Evolutionary conservation across 1,284 basidiomycete species (phyloP).

Genomic region (Malassezia globosa): DNA sequence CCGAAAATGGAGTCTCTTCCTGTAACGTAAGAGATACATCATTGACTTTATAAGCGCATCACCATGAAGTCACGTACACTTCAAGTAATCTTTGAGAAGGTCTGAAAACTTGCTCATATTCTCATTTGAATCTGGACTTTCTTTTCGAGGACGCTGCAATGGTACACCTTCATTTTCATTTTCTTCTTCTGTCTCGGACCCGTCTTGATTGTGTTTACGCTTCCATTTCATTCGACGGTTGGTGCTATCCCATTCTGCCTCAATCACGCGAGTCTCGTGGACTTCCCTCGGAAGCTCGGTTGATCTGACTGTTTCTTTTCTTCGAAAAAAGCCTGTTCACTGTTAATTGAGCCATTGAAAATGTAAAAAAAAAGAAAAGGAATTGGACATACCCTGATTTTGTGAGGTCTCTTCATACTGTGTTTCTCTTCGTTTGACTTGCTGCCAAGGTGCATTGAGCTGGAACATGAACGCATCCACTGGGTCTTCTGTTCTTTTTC

Average conservation of each 20-base stretch:
- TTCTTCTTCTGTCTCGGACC: background rate
- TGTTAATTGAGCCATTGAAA: background rate
- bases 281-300: background rate
- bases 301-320: conserved; percentile 26
- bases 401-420: too few relatives aligned
- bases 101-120: conserved; percentile 9
- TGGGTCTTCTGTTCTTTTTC: conserved; percentile 35
- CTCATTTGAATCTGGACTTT: conserved; percentile 22
- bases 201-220: conserved; percentile 6
- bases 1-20: background rate
- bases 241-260: conserved; percentile 9
- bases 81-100: conserved; percentile 11
- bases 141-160: conserved; percentile 9
- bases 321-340: conserved; percentile 27
- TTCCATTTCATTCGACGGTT: conserved; percentile 5
- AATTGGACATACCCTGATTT: too few relatives aligned
- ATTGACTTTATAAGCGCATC: background rate
- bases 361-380: too few relatives aligned
- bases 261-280: conserved; percentile 3
- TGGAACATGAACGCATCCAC: conserved; percentile 36
- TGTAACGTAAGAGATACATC: conserved; percentile 6
- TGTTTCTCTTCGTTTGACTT: background rate
- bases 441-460: background rate
- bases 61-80: conserved; percentile 5
- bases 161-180: background rate